Evolutionary conservation across 768 basidiomycete genomes (phyloP), one percentile per base, ranked within the genome.

Genomic region (Tylopilus sp.): DNA sequence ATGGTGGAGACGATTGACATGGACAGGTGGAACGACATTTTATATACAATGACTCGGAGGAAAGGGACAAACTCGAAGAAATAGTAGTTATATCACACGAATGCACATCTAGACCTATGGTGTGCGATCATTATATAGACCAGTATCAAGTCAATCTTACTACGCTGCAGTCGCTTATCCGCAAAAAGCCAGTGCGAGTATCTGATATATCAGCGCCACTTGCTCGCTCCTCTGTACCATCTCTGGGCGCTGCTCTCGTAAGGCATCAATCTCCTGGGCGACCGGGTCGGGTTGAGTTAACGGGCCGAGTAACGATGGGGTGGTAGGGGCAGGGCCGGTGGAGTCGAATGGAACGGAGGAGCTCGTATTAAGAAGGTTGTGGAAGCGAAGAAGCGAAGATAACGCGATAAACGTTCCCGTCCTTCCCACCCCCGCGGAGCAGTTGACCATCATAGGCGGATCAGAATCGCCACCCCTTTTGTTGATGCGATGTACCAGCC

Each of bases 401-500:
- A 92, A 64, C 0, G 88, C 83, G 63, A 95, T 88, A 71, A 92
- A 92, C 7, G 91, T 81, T 17, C 92, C 92, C 5, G 92, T 92
- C 31, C 92, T 80, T 4, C 92, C 92, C 53, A 94, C 78, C 5
- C 92, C 92, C 1, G 93, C 92, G 25, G 90, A 92, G 64, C 92
- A 95, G 56, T 88, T 83, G 28, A 90, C 79, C 61, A 94, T 80
- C 56, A 89, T 79, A 0, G 90, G 90, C n/a, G 87, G 86, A 56
- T 87, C 84, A 14, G 79, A 73, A 58, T 85, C 79, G 28, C 61
- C 34, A 6, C n/a, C 59, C 11, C 80, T 76, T 55, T 77, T 78
- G 68, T 91, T 91, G 40, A 75, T 71, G 8, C 61, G 63, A 59
- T 89, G 85, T 24, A 85, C 87, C n/a, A 87, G 77, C 10, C 73